A percentile compares a stretch with the other conserved stretches of the same genome.
Conservation (phyloP, 495 filamentous ascomycete genomes). For the Letharia columbiana region DNA sequence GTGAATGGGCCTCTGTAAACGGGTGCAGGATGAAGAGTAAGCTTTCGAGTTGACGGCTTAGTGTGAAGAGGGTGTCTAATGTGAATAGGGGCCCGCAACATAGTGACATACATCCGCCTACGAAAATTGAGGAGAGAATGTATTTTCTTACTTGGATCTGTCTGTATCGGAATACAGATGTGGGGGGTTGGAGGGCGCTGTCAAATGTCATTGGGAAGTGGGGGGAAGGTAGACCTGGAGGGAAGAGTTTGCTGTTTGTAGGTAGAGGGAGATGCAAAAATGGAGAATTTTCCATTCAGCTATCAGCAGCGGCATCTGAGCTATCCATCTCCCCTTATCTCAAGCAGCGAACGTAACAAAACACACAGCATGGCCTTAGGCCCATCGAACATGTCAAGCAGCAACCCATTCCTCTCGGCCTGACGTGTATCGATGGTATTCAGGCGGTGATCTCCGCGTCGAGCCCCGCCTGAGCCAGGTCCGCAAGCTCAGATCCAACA, state of each 20-base stretch:
- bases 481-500: background rate
- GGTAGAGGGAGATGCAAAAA: background rate
- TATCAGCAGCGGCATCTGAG: background rate
- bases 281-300: background rate
- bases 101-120: background rate
- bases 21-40: background rate
- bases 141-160: background rate
- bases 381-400: background rate
- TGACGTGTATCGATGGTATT: background rate
- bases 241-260: background rate
- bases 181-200: background rate
- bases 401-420: background rate
- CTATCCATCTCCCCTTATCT: background rate
- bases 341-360: background rate
- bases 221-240: background rate
- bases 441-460: background rate
- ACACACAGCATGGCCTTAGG: background rate
- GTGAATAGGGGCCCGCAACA: background rate
- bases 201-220: background rate
- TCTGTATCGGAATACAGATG: background rate
- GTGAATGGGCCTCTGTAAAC: background rate
- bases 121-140: background rate
- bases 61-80: background rate
- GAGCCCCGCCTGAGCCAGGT: background rate
- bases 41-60: background rate